These are phyloP conservation scores for Aureobasidium uvarum DNA, from an alignment of 2,329 filamentous ascomycete genomes.

Conservation along the genomic window DNA sequence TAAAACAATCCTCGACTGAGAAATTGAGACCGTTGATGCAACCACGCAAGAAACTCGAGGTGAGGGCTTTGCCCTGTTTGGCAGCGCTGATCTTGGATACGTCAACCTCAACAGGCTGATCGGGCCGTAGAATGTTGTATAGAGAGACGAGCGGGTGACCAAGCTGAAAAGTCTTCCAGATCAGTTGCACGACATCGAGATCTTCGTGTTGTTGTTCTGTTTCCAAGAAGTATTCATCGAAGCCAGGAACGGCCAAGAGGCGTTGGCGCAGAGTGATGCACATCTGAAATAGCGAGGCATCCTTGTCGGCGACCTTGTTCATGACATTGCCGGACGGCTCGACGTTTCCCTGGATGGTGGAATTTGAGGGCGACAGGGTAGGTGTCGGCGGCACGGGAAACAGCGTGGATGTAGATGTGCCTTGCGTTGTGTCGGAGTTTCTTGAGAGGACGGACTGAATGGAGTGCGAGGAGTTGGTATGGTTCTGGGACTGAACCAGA, in stretches of 20 bases:
- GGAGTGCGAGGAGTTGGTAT: constrained; percentile 49
- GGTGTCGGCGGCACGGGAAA: constrained; percentile 39
- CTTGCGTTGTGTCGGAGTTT: constrained; percentile 50
- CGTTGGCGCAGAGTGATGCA: constrained; percentile 82
- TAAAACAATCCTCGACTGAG: constrained; percentile 78
- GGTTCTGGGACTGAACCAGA: constrained; percentile 46
- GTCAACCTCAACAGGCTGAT: constrained; percentile 65
- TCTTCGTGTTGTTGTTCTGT: constrained; percentile 60
- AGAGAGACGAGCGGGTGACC: constrained; percentile 83
- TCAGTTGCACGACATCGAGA: constrained; percentile 78
- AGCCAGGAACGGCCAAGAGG: constrained; percentile 77
- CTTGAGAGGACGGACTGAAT: constrained; percentile 49
- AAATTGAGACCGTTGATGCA: constrained; percentile 81
- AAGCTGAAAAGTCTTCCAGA: constrained; percentile 83
- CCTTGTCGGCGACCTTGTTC: constrained; percentile 92
- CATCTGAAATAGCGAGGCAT: constrained; percentile 90
- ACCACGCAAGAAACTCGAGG: constrained; percentile 89
- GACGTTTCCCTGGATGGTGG: constrained; percentile 58
- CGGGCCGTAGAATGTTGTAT: constrained; percentile 80
- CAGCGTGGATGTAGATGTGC: constrained; percentile 47
- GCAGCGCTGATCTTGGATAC: constrained; percentile 58
- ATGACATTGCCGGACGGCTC: constrained; percentile 90
- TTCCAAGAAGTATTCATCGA: constrained; percentile 51
- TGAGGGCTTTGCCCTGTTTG: constrained; percentile 80
- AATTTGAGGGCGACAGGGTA: constrained; percentile 32